Evolutionary conservation across 2,329 filamentous ascomycete genomes (phyloP).

Genomic region (Xylaria sp.): DNA sequence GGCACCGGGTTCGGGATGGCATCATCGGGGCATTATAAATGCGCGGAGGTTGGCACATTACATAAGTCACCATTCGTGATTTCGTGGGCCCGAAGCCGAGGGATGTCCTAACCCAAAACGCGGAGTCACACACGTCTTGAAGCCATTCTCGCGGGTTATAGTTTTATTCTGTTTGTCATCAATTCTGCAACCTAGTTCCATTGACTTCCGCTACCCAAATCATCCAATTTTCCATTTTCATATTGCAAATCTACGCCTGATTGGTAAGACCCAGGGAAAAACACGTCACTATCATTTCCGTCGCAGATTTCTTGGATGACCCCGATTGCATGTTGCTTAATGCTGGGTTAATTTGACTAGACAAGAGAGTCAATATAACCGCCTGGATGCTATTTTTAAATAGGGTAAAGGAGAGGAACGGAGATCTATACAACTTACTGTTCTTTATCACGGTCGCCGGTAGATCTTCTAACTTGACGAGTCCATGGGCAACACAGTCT

Average conservation of each 20-base stretch:
- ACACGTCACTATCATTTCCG: not conserved
- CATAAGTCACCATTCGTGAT: conserved; percentile 16
- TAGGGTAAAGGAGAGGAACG: not conserved
- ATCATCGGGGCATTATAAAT: conserved; percentile 35
- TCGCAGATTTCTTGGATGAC: not conserved
- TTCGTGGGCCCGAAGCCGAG: conserved; percentile 10
- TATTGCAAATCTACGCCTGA: not conserved
- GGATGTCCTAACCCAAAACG: not conserved
- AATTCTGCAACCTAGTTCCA: conserved; percentile 6
- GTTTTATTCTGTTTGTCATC: conserved; percentile 19
- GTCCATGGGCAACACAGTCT: conserved; percentile 80
- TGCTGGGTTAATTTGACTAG: conserved; percentile 29
- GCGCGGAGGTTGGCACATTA: not conserved
- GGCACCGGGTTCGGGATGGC: conserved; percentile 22
- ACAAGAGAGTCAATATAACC: conserved; percentile 17
- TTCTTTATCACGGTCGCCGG: conserved; percentile 71
- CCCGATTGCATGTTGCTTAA: conserved; percentile 1
- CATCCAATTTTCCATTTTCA: not conserved
- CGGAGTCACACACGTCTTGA: not conserved
- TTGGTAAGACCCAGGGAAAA: conserved; percentile 6
- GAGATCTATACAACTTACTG: conserved; percentile 78
- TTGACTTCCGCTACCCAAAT: not conserved
- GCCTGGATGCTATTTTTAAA: not conserved
- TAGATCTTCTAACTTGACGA: conserved; percentile 80
- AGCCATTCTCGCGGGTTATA: conserved; percentile 2